Evolutionary conservation across 2,329 filamentous ascomycete genomes (phyloP).

Genomic region (Hymenoscyphus infarciens): DNA sequence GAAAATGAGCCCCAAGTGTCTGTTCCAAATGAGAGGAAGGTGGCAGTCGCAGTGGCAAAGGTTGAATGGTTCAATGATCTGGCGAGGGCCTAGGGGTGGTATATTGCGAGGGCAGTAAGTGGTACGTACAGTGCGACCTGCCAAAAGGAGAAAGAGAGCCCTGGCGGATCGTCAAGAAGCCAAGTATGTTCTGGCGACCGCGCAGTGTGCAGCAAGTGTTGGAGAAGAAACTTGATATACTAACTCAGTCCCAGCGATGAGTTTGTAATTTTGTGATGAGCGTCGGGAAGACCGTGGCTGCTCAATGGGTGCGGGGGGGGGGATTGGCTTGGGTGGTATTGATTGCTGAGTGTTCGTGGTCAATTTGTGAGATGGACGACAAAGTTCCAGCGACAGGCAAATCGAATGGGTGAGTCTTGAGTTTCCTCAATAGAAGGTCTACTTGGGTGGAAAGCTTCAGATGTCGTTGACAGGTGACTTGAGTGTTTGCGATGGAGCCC

Average conservation of each 20-base stretch:
- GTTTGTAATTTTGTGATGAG: neutral
- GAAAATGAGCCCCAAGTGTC: constrained; percentile 28
- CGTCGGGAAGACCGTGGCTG: neutral
- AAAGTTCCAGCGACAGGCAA: neutral
- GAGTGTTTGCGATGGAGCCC: neutral
- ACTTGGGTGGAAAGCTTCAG: constrained; percentile 20
- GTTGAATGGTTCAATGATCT: constrained; percentile 7
- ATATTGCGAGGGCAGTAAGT: constrained; percentile 19
- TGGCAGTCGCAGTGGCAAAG: constrained; percentile 19
- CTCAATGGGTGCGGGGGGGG: neutral
- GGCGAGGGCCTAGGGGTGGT: constrained; percentile 4
- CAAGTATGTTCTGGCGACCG: neutral
- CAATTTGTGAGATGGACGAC: neutral
- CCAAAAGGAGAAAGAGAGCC: constrained; percentile 19
- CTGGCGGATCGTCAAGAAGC: constrained; percentile 12
- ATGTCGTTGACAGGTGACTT: constrained; percentile 19
- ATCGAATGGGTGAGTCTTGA: constrained; percentile 4
- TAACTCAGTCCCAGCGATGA: neutral
- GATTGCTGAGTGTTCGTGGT: neutral
- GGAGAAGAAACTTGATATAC: neutral
- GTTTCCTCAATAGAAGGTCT: constrained; percentile 16
- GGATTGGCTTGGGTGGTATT: neutral
- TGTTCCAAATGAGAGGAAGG: constrained; percentile 22
- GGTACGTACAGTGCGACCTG: constrained; percentile 25
- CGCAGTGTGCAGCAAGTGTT: neutral